Evolutionary conservation across 2,329 filamentous ascomycete genomes (phyloP).

Genomic region (Penicillium sp.): DNA sequence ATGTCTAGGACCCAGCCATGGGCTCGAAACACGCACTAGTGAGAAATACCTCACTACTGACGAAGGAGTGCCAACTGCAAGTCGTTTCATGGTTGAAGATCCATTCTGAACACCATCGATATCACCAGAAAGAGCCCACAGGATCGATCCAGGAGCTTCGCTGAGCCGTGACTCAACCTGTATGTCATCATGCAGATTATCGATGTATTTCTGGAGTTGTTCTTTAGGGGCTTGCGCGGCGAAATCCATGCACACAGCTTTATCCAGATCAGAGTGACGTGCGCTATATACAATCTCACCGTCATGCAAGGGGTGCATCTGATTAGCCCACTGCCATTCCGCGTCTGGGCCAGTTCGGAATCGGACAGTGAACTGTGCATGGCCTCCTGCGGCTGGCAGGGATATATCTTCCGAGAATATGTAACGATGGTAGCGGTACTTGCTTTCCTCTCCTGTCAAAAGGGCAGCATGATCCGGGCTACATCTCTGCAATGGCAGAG

Average conservation of each 20-base stretch:
- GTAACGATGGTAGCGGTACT: constrained; percentile 31
- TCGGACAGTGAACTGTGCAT: constrained; percentile 43
- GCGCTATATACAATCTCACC: constrained; percentile 43
- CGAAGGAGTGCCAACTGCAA: constrained; percentile 63
- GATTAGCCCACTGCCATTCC: constrained; percentile 46
- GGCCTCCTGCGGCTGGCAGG: constrained; percentile 26
- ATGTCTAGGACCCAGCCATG: constrained; percentile 88
- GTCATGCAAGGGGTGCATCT: constrained; percentile 37
- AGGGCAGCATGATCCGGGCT: constrained; percentile 26
- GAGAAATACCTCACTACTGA: constrained; percentile 73
- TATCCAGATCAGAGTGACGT: constrained; percentile 12
- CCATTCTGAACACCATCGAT: constrained; percentile 54
- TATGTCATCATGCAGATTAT: constrained; percentile 32
- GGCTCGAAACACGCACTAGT: constrained; percentile 71
- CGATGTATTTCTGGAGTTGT: constrained; percentile 32
- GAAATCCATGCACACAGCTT: neutral
- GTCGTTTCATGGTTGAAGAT: constrained; percentile 55
- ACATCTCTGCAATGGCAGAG: constrained; percentile 53
- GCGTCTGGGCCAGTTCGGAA: constrained; percentile 37
- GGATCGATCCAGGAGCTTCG: constrained; percentile 39
- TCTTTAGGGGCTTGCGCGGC: constrained; percentile 13
- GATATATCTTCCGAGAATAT: constrained; percentile 31
- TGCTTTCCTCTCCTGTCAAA: constrained; percentile 18
- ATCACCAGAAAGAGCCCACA: constrained; percentile 54
- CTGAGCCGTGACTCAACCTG: constrained; percentile 34